Percentiles rank a stretch among this genome's conserved stretches.
These are phyloP conservation scores for Artemisia tridentata DNA, from an alignment of 129 eudicot species.

Conservation along the genomic window DNA sequence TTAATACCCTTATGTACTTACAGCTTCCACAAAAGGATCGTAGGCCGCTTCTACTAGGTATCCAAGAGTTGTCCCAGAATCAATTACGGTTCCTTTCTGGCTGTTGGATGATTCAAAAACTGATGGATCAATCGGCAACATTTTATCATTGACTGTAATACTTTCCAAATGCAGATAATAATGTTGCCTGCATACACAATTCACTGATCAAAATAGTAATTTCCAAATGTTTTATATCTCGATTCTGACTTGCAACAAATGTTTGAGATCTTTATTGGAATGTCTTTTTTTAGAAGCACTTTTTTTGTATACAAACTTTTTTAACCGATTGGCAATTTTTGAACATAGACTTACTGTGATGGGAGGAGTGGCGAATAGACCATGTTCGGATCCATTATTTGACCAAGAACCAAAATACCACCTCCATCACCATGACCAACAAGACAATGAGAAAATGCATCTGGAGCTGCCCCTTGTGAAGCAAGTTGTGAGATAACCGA, in stretches of 20 bases:
- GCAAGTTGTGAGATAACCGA: conserved; percentile 87
- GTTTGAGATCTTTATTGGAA: neutral
- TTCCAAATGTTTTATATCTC: too few species aligned
- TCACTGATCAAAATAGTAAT: too few species aligned
- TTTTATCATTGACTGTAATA: conserved; percentile 70
- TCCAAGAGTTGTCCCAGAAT: conserved; percentile 95
- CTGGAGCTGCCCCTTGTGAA: conserved; percentile 58
- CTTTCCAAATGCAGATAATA: conserved; percentile 71
- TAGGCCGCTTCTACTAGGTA: conserved; percentile 88
- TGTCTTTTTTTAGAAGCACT: neutral
- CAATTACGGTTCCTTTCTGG: conserved; percentile 83
- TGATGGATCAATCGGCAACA: conserved; percentile 52
- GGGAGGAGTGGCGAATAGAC: conserved; percentile 89
- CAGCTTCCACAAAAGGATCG: conserved; percentile 68
- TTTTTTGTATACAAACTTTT: too few species aligned
- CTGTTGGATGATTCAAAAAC: conserved; percentile 61
- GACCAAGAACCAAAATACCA: conserved; percentile 87
- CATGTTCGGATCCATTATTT: conserved; percentile 74
- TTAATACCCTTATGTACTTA: conserved; percentile 37
- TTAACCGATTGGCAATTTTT: neutral
- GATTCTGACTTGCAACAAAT: too few species aligned
- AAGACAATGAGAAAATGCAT: conserved; percentile 88
- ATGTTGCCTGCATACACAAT: conserved; percentile 58
- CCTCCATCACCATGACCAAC: conserved; percentile 83
- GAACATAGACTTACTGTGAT: conserved; percentile 61